Conservation (phyloP, 805 yeast species). For the Saccharomycopsis sp. region DNA sequence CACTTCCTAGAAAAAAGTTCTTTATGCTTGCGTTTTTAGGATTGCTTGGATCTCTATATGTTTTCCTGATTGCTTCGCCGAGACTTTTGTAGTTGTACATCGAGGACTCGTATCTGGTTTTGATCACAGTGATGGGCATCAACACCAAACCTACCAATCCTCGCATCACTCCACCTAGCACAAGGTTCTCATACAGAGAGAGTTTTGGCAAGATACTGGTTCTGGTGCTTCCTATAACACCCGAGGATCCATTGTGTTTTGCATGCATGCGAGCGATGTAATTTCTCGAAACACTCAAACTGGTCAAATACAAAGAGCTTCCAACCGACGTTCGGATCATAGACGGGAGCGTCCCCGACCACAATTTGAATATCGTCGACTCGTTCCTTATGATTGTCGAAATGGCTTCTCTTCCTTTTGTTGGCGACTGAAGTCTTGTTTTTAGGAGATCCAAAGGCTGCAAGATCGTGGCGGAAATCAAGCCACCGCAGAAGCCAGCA, state of each 20-base stretch:
- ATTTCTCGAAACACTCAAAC: constrained; percentile 56
- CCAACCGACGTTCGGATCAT: constrained; percentile 87
- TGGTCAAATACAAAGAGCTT: constrained; percentile 76
- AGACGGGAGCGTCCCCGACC: constrained; percentile 95
- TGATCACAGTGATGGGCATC: constrained; percentile 91
- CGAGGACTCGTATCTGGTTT: constrained; percentile 83
- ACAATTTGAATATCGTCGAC: constrained; percentile 32
- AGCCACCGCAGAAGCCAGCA: constrained; percentile 89
- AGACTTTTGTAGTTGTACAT: constrained; percentile 64
- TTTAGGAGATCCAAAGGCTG: constrained; percentile 95
- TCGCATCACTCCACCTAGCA: constrained; percentile 73
- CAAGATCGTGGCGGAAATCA: constrained; percentile 78
- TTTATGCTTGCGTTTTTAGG: constrained; percentile 38
- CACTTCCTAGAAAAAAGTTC: constrained; percentile 83
- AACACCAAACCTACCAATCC: constrained; percentile 78
- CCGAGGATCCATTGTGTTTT: neutral
- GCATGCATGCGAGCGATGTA: constrained; percentile 32
- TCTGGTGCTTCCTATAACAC: constrained; percentile 1
- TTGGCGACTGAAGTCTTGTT: constrained; percentile 89
- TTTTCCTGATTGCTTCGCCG: constrained; percentile 49
- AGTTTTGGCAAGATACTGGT: constrained; percentile 61
- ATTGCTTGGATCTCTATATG: constrained; percentile 30
- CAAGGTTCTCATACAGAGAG: constrained; percentile 58
- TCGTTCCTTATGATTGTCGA: neutral
- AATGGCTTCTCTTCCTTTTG: constrained; percentile 29